phyloP scores from a whole-genome alignment of 495 filamentous ascomycete species.

The Penicillium ucsense region DNA sequence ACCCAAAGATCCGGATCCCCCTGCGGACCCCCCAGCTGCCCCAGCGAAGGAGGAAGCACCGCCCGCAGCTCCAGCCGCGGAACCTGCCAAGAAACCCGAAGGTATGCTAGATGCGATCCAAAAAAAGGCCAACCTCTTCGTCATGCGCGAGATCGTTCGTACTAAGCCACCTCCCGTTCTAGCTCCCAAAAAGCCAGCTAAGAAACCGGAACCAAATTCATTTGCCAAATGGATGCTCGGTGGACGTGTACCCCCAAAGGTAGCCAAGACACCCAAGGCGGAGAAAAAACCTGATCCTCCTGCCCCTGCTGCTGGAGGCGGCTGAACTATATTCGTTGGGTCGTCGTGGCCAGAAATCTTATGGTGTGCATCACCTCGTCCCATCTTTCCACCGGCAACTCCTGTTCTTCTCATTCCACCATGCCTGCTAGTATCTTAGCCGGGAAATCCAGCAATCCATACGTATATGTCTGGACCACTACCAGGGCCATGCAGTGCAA shows the following conservation, averaged over 20 bases:
- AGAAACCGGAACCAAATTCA: conserved; percentile 17
- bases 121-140: background rate
- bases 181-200: conserved; percentile 23
- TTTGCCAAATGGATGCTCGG: conserved; percentile 37
- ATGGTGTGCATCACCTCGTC: too few species aligned
- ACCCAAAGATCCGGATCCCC: conserved; percentile 33
- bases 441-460: too few species aligned
- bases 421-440: too few species aligned
- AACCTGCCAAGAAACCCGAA: conserved; percentile 29
- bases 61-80: conserved; percentile 8
- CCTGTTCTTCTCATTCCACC: too few species aligned
- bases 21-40: conserved; percentile 15
- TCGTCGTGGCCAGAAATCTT: too few species aligned
- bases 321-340: too few species aligned
- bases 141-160: background rate
- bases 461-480: too few species aligned
- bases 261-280: conserved; percentile 15
- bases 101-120: conserved; percentile 8
- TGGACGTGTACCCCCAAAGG: conserved; percentile 16
- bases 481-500: too few species aligned
- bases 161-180: conserved; percentile 2
- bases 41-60: conserved; percentile 12
- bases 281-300: conserved; percentile 11
- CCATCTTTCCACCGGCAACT: too few species aligned
- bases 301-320: background rate